A percentile compares a stretch with the other conserved stretches of the same genome.
These are phyloP conservation scores for Leishmania gerbilli DNA, from an alignment of 208 protist species.

Conservation along the genomic window DNA sequence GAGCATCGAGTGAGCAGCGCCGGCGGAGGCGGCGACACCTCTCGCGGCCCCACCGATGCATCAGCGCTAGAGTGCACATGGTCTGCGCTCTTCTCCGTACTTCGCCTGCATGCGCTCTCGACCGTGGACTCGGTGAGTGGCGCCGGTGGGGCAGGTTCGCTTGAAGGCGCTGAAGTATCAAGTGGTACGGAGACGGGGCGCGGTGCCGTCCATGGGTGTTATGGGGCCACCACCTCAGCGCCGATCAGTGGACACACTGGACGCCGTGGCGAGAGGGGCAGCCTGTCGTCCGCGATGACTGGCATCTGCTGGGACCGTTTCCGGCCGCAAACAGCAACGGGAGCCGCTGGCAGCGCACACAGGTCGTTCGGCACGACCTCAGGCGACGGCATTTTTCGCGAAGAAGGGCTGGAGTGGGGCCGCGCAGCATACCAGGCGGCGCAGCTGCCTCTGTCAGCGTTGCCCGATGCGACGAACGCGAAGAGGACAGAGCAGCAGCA, in stretches of 20 bases:
- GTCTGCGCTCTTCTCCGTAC: not conserved
- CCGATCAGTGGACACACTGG: not conserved
- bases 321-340: not conserved
- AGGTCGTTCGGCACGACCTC: not conserved
- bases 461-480: not conserved
- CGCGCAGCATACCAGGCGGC: constrained; percentile 1
- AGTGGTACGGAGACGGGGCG: not conserved
- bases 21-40: not conserved
- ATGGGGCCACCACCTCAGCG: not conserved
- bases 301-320: constrained; percentile 28
- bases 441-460: not conserved
- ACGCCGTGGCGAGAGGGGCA: not conserved
- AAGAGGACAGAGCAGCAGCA: not conserved
- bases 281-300: not conserved
- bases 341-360: not conserved
- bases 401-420: constrained; percentile 17
- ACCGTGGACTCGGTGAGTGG: not conserved
- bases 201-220: not conserved
- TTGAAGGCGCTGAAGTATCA: not conserved
- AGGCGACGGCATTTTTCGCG: constrained; percentile 20
- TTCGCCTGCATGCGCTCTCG: constrained; percentile 17
- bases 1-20: not conserved
- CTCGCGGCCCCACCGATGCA: not conserved
- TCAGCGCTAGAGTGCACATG: constrained; percentile 7
- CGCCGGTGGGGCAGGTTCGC: not conserved